Conservation (phyloP, 176 grass and related monocot species). For the Cymbopogon citratus region DNA sequence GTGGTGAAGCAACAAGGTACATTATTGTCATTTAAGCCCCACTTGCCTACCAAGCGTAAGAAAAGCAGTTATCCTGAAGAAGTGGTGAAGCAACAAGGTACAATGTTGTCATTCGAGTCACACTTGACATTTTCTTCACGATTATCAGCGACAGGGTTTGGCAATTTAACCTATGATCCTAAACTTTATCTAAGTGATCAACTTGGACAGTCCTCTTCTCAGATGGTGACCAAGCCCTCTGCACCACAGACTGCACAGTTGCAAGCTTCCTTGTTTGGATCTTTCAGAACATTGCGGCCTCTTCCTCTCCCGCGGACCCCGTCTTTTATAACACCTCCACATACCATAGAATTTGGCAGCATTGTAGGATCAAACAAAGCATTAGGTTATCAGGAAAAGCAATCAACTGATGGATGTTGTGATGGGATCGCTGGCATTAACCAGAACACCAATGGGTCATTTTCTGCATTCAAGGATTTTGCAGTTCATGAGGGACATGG, state of each 20-base stretch:
- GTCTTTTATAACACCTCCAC: neutral
- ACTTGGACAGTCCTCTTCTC: neutral
- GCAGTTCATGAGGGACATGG: neutral
- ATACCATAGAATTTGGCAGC: neutral
- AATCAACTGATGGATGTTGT: slow-evolving; percentile 10
- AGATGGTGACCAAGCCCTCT: neutral
- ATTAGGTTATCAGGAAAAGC: slow-evolving; percentile 8
- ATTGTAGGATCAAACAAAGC: neutral
- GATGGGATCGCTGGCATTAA: neutral
- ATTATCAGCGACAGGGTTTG: neutral
- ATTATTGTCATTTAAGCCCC: slow-evolving; percentile 6
- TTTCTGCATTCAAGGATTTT: neutral
- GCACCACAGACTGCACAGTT: neutral
- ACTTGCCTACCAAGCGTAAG: neutral
- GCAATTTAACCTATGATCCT: slow-evolving; percentile 18
- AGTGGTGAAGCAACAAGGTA: slow-evolving; percentile 1
- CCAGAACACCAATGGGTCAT: neutral
- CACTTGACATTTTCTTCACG: neutral
- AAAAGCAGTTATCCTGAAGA: neutral
- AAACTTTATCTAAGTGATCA: neutral
- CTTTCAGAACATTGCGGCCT: slow-evolving; percentile 29
- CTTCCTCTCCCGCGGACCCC: neutral
- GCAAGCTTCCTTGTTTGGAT: slow-evolving; percentile 16
- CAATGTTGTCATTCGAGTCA: slow-evolving; percentile 11
- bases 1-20: neutral